Percentiles rank a stretch among this genome's conserved stretches.
phyloP scores from a whole-genome alignment of 345 rosid species.

The Lepidium didymum region DNA sequence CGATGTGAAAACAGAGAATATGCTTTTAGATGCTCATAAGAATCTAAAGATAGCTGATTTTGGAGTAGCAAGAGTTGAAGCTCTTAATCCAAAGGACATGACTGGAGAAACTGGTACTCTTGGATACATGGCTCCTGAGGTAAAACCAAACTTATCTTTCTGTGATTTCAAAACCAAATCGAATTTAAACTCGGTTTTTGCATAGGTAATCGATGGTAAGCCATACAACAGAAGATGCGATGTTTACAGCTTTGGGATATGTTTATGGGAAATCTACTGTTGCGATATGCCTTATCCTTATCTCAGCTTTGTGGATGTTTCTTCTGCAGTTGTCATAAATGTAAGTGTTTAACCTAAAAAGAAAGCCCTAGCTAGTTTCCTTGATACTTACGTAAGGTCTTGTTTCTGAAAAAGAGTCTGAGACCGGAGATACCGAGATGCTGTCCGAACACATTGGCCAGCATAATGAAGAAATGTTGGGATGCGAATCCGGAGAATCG shows the following conservation, averaged over 20 bases:
- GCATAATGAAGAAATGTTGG: slow-evolving; percentile 84
- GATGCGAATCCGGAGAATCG: slow-evolving; percentile 65
- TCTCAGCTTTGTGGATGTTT: slow-evolving; percentile 77
- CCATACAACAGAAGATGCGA: slow-evolving; percentile 90
- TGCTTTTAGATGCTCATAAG: slow-evolving; percentile 60
- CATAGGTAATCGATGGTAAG: slow-evolving; percentile 85
- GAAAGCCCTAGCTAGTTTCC: not conserved
- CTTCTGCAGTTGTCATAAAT: slow-evolving; percentile 76
- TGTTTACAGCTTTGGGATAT: slow-evolving; percentile 95
- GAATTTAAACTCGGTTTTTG: not conserved
- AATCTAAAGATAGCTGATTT: slow-evolving; percentile 89
- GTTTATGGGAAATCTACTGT: slow-evolving; percentile 96
- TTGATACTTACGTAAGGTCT: not conserved
- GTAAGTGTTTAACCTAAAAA: slow-evolving; percentile 33
- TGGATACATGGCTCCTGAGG: slow-evolving; percentile 99
- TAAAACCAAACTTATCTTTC: slow-evolving; percentile 7
- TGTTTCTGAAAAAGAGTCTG: slow-evolving; percentile 43
- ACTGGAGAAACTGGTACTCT: slow-evolving; percentile 97
- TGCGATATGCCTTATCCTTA: slow-evolving; percentile 90
- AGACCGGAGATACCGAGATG: slow-evolving; percentile 89
- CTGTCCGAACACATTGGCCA: slow-evolving; percentile 63
- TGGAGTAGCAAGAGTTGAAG: slow-evolving; percentile 97
- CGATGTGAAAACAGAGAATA: slow-evolving; percentile 90
- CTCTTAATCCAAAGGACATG: slow-evolving; percentile 90
- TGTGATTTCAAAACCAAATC: not conserved